Percentiles rank a stretch among this genome's conserved stretches.
Conservation (phyloP, 2,329 filamentous ascomycete species). For the Neurospora sp. region DNA sequence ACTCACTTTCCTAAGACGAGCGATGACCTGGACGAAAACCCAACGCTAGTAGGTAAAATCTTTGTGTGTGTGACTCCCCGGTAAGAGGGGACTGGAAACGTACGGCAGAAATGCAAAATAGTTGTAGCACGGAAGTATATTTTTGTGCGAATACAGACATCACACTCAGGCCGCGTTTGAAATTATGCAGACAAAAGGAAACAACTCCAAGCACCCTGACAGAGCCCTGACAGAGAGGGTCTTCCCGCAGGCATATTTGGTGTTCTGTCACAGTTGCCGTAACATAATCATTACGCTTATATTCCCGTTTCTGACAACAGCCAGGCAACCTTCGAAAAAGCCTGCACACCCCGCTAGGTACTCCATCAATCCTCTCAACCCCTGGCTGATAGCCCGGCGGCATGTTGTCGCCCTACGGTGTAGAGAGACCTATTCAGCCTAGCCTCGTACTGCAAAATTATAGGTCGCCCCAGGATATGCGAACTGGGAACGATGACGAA, state of each 20-base stretch:
- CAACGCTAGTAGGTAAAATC: not conserved
- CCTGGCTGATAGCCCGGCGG: not conserved
- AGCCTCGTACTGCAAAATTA: not conserved
- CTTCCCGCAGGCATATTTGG: not conserved
- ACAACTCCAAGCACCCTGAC: not conserved
- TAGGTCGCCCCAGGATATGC: not conserved
- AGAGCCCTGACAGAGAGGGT: not conserved
- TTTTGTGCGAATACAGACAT: not conserved
- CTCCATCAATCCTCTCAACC: not conserved
- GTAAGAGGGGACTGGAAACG: not conserved
- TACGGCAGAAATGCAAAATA: not conserved
- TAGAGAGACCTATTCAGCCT: not conserved
- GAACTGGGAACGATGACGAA: not conserved
- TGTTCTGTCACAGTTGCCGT: not conserved
- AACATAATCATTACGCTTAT: not conserved
- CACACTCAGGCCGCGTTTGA: not conserved
- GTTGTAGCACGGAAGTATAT: not conserved
- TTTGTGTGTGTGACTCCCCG: not conserved
- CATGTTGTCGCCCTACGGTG: not conserved
- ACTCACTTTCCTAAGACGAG: not conserved
- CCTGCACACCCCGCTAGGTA: not conserved
- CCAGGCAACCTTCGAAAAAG: not conserved
- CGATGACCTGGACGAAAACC: not conserved
- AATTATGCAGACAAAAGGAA: not conserved
- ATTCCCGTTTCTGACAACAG: not conserved